Evolutionary conservation across 1,139 yeast genomes (phyloP), one percentile per base, ranked within the genome.

Genomic region (Candida frijolesensis): DNA sequence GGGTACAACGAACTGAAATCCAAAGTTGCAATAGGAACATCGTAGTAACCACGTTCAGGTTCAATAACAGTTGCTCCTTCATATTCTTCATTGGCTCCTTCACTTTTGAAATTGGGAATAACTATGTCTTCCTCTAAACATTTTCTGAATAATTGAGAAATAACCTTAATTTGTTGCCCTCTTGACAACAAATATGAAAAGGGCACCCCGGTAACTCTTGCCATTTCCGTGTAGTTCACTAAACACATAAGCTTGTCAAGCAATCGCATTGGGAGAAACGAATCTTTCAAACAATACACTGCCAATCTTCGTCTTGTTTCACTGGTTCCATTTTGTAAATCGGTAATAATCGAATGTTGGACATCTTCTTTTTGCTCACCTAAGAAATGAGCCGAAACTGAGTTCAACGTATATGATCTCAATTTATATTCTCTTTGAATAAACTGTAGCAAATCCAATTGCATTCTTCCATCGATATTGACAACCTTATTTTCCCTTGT

Each of bases 51-150:
- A 66, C 98, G 82, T 12, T 78, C 79, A 1, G 99, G 99, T 65
- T 95, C 99, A 67, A 95, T 95, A 58, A 95, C 99, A 0, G 99
- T 95, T 3, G 99, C 99, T 71, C 99, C 99, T 69, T 95, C 99
- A 63, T 92, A 95, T 65, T 92, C 98, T 66, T 92, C 98, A 53
- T 85, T 82, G 7, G 81, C 72, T 2, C 95, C 96, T 61, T 87
- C 96, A 55, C 86, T 84, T 60, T 81, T 86, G 83, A 92, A 77
- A 63, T 94, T 94, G 0, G 99, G 99, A 41, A 94, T 86, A 4
- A 95, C 91, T 50, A 92, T 83, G 58, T 88, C 89, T 57, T 88
- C 86, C 58, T 89, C 83, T 35, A 90, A 73, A 63, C 99, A 94
- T 67, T 94, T 95, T 60, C 99, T 80, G 68, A 89, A 94, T 49